These are phyloP conservation scores for Staphylotrichum tortipilum DNA, from an alignment of 495 filamentous ascomycete genomes.

Conservation along the genomic window DNA sequence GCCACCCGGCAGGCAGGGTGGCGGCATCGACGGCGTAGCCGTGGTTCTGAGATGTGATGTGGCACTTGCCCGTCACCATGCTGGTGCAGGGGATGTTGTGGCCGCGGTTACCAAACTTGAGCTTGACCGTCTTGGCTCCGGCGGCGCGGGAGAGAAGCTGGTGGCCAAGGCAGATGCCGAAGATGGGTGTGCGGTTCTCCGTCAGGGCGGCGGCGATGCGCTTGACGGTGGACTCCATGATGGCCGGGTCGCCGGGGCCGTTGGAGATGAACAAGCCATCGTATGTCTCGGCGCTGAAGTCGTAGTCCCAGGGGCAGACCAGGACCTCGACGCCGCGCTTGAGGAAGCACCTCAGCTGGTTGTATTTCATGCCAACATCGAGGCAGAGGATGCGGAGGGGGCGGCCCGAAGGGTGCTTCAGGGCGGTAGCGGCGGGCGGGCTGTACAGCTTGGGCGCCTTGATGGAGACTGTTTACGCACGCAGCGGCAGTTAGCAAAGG, in stretches of 20 bases:
- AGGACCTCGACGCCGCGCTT: constrained; percentile 87
- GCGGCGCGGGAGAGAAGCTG: constrained; percentile 87
- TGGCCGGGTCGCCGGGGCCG: constrained; percentile 89
- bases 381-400: constrained; percentile 79
- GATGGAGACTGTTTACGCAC: constrained; percentile 62
- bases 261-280: constrained; percentile 97
- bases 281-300: constrained; percentile 74
- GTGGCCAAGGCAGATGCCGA: constrained; percentile 95
- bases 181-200: constrained; percentile 74
- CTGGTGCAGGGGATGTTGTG: constrained; percentile 98
- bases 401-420: constrained; percentile 81
- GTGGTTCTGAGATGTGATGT: constrained; percentile 98
- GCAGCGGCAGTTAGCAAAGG: no score
- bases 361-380: constrained; percentile 95
- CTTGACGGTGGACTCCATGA: constrained; percentile 64
- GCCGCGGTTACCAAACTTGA: constrained; percentile 98
- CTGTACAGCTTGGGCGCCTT: constrained; percentile 71
- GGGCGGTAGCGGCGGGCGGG: constrained; percentile 51
- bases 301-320: constrained; percentile 91
- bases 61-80: constrained; percentile 85
- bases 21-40: constrained; percentile 83
- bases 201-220: constrained; percentile 64
- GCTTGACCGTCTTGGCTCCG: constrained; percentile 80
- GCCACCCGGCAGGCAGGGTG: constrained; percentile 70
- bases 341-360: constrained; percentile 88